Evolutionary conservation across 2,329 filamentous ascomycete genomes (phyloP).

Genomic region (Diaporthe citri): DNA sequence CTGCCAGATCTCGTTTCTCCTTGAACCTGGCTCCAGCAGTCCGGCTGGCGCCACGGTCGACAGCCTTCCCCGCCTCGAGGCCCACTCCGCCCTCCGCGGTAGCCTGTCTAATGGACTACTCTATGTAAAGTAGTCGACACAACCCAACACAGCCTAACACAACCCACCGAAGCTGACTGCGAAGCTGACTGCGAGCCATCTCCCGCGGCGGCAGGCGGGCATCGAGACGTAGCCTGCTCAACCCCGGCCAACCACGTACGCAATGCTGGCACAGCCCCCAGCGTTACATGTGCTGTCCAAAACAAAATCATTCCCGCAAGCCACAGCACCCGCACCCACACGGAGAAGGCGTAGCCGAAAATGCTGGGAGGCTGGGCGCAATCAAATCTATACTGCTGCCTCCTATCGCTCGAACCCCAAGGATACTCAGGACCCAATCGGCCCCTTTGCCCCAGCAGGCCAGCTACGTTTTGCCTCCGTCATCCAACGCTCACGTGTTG

Average conservation of each 20-base stretch:
- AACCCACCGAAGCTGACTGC: not conserved
- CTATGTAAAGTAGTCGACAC: not conserved
- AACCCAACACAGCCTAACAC: not conserved
- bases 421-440: conserved; percentile 14
- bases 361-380: not conserved
- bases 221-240: conserved; percentile 1
- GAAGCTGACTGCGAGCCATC: conserved; percentile 2
- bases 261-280: not conserved
- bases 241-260: conserved; percentile 3
- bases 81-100: conserved; percentile 2
- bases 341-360: conserved; percentile 22
- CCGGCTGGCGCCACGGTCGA: conserved; percentile 36
- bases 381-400: conserved; percentile 24
- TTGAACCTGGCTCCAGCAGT: not conserved
- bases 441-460: conserved; percentile 3
- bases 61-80: conserved; percentile 26
- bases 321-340: conserved; percentile 4
- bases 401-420: not conserved
- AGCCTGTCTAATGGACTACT: not conserved
- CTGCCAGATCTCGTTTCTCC: not conserved
- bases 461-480: not conserved
- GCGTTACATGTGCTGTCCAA: not conserved
- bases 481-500: conserved; percentile 19
- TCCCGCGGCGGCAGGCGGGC: not conserved
- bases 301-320: not conserved